These are phyloP conservation scores for Dryadomyces quercivorus DNA, from an alignment of 2,329 filamentous ascomycete species.

Conservation along the genomic window DNA sequence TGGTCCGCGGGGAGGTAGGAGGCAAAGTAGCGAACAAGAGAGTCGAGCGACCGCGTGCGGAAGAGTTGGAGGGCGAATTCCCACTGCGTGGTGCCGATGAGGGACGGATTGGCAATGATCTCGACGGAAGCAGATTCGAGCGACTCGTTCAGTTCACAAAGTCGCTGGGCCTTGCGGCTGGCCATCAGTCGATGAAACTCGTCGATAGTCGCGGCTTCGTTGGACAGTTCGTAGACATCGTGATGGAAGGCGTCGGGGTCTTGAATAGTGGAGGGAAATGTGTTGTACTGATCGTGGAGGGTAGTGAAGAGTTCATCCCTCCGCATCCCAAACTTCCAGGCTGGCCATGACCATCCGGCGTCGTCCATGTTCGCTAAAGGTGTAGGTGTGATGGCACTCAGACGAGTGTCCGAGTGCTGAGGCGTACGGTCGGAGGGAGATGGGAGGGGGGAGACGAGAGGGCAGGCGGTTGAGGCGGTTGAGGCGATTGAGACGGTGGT, in stretches of 20 bases:
- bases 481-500: too few species aligned
- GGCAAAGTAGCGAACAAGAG: constrained; percentile 46
- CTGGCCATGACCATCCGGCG: constrained; percentile 39
- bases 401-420: too few species aligned
- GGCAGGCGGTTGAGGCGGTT: too few species aligned
- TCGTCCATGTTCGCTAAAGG: constrained; percentile 35
- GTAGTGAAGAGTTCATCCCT: constrained; percentile 44
- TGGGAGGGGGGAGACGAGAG: too few species aligned
- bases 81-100: constrained; percentile 49
- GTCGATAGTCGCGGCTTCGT: constrained; percentile 32
- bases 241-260: constrained; percentile 50
- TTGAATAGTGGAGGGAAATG: constrained; percentile 40
- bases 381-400: too few species aligned
- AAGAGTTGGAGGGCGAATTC: constrained; percentile 46
- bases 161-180: constrained; percentile 39
- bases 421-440: too few species aligned
- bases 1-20: constrained; percentile 44
- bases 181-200: constrained; percentile 44
- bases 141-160: constrained; percentile 41
- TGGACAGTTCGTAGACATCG: constrained; percentile 47
- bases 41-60: constrained; percentile 45
- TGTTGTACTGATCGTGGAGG: constrained; percentile 49
- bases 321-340: constrained; percentile 53
- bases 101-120: constrained; percentile 46
- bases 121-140: constrained; percentile 46